phyloP scores from a whole-genome alignment of 805 yeast species.

The Ogataea pilisensis region DNA sequence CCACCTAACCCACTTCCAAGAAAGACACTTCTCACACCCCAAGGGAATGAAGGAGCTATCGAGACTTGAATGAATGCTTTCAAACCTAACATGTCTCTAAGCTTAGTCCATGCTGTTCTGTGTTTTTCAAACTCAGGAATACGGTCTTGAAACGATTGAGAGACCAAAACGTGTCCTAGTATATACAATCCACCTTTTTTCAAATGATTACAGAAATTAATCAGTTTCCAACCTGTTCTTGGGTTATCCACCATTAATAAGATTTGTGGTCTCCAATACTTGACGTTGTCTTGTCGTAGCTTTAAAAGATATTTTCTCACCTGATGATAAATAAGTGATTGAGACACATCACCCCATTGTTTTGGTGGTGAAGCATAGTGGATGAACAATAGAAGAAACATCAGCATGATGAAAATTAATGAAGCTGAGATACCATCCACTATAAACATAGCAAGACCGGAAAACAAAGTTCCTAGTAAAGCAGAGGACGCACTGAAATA shows the following conservation, averaged over 20 bases:
- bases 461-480: slow-evolving; percentile 61
- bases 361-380: slow-evolving; percentile 93
- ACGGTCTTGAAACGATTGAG: slow-evolving; percentile 57
- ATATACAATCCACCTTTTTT: slow-evolving; percentile 94
- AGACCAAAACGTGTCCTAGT: slow-evolving; percentile 84
- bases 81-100: slow-evolving; percentile 71
- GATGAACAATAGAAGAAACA: slow-evolving; percentile 67
- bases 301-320: slow-evolving; percentile 86
- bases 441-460: slow-evolving; percentile 84
- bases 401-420: slow-evolving; percentile 60
- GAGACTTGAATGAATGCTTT: slow-evolving; percentile 95
- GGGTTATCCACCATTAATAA: slow-evolving; percentile 87
- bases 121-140: slow-evolving; percentile 69
- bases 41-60: slow-evolving; percentile 78
- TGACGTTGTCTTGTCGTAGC: slow-evolving; percentile 86
- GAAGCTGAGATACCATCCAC: slow-evolving; percentile 92
- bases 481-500: slow-evolving; percentile 85
- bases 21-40: slow-evolving; percentile 94
- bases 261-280: slow-evolving; percentile 98
- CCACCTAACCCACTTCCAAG: slow-evolving; percentile 97
- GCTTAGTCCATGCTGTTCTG: slow-evolving; percentile 75
- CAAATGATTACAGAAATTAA: slow-evolving; percentile 87
- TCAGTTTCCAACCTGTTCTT: slow-evolving; percentile 84
- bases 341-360: slow-evolving; percentile 98
- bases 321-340: slow-evolving; percentile 90